These are phyloP conservation scores for Aspergillus ostianus DNA, from an alignment of 495 filamentous ascomycete species.

Conservation along the genomic window DNA sequence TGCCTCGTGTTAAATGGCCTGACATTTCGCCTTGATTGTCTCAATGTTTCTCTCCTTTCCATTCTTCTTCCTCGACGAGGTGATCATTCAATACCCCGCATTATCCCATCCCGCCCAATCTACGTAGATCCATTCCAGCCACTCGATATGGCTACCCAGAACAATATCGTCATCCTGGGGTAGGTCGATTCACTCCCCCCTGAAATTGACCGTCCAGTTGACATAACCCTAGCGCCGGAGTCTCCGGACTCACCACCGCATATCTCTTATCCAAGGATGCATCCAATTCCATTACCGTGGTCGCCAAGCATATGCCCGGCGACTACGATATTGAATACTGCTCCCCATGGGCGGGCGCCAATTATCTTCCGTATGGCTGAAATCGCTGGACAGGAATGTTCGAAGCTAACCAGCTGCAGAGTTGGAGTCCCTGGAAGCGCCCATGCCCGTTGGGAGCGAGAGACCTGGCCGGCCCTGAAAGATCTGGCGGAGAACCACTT, in stretches of 20 bases:
- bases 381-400: not conserved
- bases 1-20: not conserved
- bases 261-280: slow-evolving; percentile 71
- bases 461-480: slow-evolving; percentile 66
- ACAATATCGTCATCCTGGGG: slow-evolving; percentile 66
- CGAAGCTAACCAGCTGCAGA: slow-evolving; percentile 28
- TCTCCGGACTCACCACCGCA: slow-evolving; percentile 89
- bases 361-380: slow-evolving; percentile 72
- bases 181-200: slow-evolving; percentile 28
- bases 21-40: not conserved
- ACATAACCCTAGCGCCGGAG: slow-evolving; percentile 66
- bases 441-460: slow-evolving; percentile 59
- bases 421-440: slow-evolving; percentile 52
- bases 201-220: slow-evolving; percentile 5
- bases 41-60: not conserved
- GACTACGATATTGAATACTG: slow-evolving; percentile 98
- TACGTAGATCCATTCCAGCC: slow-evolving; percentile 6
- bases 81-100: not conserved
- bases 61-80: too few species aligned
- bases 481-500: slow-evolving; percentile 67
- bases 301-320: slow-evolving; percentile 96
- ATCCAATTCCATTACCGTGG: slow-evolving; percentile 70
- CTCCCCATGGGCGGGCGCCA: slow-evolving; percentile 93
- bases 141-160: slow-evolving; percentile 31
- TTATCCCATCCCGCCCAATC: slow-evolving; percentile 6